These are phyloP conservation scores for Phytophthora sansomeana DNA, from an alignment of 352 stramenopile genomes.

Conservation along the genomic window DNA sequence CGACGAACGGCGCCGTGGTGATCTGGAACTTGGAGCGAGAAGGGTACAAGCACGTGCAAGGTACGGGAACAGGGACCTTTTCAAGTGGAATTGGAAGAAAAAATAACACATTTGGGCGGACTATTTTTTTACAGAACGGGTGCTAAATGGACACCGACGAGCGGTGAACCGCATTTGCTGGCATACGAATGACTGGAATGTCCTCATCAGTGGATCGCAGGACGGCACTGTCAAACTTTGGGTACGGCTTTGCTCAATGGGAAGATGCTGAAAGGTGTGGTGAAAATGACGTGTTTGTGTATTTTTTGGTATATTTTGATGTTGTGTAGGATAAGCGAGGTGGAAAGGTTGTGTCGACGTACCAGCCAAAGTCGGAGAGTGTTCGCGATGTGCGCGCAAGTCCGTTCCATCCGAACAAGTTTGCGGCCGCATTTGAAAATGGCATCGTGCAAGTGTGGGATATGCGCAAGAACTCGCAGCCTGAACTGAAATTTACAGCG, in stretches of 20 bases:
- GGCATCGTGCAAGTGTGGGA: slow-evolving; percentile 90
- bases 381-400: slow-evolving; percentile 85
- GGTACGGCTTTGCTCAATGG: slow-evolving; percentile 40
- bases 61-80: slow-evolving; percentile 26
- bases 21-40: slow-evolving; percentile 91
- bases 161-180: slow-evolving; percentile 91
- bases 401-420: slow-evolving; percentile 77
- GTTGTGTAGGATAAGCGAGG: slow-evolving; percentile 70
- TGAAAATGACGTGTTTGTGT: slow-evolving; percentile 31
- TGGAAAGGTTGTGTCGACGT: slow-evolving; percentile 76
- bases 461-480: slow-evolving; percentile 83
- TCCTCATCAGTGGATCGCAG: slow-evolving; percentile 88
- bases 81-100: too few species aligned
- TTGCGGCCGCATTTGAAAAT: slow-evolving; percentile 88
- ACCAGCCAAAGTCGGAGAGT: slow-evolving; percentile 88
- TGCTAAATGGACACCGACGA: slow-evolving; percentile 82
- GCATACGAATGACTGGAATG: slow-evolving; percentile 80
- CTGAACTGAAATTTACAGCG: slow-evolving; percentile 86
- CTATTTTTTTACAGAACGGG: slow-evolving; percentile 56
- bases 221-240: slow-evolving; percentile 90
- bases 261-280: too few species aligned
- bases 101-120: neutral
- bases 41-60: slow-evolving; percentile 90
- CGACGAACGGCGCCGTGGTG: slow-evolving; percentile 85
- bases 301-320: slow-evolving; percentile 3